Evolutionary conservation across 805 yeast species (phyloP).

Genomic region (Komagataella populi): DNA sequence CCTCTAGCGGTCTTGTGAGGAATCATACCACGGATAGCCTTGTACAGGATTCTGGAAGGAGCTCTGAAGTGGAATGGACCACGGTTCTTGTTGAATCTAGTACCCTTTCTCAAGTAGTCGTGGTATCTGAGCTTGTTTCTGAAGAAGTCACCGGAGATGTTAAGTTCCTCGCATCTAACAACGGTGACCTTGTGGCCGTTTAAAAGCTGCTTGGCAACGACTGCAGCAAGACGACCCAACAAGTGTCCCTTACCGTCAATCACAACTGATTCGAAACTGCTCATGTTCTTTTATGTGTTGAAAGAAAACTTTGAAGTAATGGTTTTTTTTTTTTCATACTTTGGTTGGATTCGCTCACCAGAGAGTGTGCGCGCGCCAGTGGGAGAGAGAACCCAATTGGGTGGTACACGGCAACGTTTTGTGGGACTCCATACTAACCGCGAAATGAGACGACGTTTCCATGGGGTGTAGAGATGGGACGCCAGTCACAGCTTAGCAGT

Average conservation of each 20-base stretch:
- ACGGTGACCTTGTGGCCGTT: conserved; percentile 97
- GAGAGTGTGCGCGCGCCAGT: conserved; percentile 17
- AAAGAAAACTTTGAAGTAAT: background rate
- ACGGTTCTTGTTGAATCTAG: conserved; percentile 95
- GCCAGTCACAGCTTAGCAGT: background rate
- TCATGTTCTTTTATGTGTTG: conserved; percentile 26
- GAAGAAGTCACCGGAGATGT: conserved; percentile 99
- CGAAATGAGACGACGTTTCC: background rate
- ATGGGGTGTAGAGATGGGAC: background rate
- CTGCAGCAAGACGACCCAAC: conserved; percentile 98
- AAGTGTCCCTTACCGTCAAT: conserved; percentile 99
- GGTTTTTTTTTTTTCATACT: conserved; percentile 24
- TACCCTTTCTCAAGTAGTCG: conserved; percentile 98
- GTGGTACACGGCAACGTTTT: background rate
- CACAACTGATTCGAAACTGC: conserved; percentile 93
- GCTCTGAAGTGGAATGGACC: conserved; percentile 99
- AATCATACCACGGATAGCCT: conserved; percentile 99
- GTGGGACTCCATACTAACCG: background rate
- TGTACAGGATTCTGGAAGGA: conserved; percentile 99
- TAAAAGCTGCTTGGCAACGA: conserved; percentile 95
- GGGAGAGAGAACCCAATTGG: background rate
- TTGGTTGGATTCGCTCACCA: conserved; percentile 31
- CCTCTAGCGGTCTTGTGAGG: conserved; percentile 99
- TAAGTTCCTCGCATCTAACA: conserved; percentile 95
- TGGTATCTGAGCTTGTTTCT: conserved; percentile 99